phyloP scores from a whole-genome alignment of 192 early-diverging fungal genomes.

The Coemansia sp. region DNA sequence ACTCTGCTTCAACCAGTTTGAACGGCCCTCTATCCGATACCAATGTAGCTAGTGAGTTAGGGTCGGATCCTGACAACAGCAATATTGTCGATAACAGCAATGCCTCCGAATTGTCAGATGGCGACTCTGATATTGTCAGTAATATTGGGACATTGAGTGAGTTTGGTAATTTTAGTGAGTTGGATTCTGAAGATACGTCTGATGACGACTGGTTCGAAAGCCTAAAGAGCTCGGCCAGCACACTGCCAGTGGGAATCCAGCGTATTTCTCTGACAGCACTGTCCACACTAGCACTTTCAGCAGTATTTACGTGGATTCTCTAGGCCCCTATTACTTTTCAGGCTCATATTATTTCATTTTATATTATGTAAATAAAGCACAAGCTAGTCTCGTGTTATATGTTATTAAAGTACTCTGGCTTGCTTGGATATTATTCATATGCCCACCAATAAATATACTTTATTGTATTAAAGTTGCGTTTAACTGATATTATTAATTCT shows the following conservation, averaged over 20 bases:
- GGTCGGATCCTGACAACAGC: background rate
- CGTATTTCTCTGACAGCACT: background rate
- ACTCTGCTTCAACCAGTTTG: too few relatives aligned
- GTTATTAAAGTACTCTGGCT: too few relatives aligned
- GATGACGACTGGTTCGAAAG: constrained; percentile 4
- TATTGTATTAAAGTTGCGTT: too few relatives aligned
- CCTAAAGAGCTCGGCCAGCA: constrained; percentile 1
- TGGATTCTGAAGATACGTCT: background rate
- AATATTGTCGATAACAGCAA: background rate
- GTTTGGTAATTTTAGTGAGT: background rate
- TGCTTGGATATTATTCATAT: too few relatives aligned
- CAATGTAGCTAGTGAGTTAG: background rate
- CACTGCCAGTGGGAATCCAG: background rate
- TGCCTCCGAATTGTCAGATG: background rate
- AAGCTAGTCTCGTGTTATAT: too few relatives aligned
- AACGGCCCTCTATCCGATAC: too few relatives aligned
- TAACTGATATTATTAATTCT: too few relatives aligned
- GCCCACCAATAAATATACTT: too few relatives aligned
- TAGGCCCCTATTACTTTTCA: background rate
- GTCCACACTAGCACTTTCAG: background rate
- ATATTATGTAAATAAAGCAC: too few relatives aligned
- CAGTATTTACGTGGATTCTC: background rate
- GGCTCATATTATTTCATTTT: background rate
- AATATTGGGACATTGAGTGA: background rate
- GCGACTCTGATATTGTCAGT: background rate